Base-by-base conservation (phyloP, 1,284 basidiomycete species). In the Clitocybe nebularis region DNA sequence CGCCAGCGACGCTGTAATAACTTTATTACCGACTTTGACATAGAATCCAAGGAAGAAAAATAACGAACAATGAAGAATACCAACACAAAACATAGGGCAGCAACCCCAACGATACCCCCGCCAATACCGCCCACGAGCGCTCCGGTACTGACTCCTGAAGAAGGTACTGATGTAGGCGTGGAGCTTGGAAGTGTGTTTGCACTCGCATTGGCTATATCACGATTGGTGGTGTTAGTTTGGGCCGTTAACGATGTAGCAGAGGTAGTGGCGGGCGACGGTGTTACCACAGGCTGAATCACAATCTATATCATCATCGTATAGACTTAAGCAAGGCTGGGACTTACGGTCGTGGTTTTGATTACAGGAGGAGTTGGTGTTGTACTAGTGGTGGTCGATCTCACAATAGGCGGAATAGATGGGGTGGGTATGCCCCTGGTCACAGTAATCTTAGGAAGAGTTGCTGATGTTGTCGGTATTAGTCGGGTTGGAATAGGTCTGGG, bases 61-160 rank as follows among this genome's bases (percentile, higher is more conserved):
- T 23, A 9, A 45, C 52, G 39, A 42, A 54, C 52, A 10, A 54
- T 39, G 26, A 52, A 16, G 38, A 52, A 44, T 14, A 48, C 35
- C 5, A 50, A 34, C 9, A 50, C 14, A 16, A 39, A 26, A 9
- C 26, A 35, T 11, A 54, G 32, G 21, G 44, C 26, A n/a, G 37
- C 44, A n/a, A 49, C 43, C 2, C 52, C 52, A 7, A 38, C 23
- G 14, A 54, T 34, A 6, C 50, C 48, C 32, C 52, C 52, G 35
- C 43, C 50, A 9, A 53, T 19, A 4, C 5, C 20, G 1, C 39
- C 39, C 4, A 41, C 39, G 7, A 41, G 30, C 7, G 47, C 47
- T 9, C 52, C 50, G 10, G 45, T 40, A 24, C 34, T 49, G 22
- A 45, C 40, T 35, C 44, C 41, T 11, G 48, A 37, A n/a, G 19